These are phyloP conservation scores for Sclerotinia trifoliorum DNA, from an alignment of 2,329 filamentous ascomycete species.

Conservation along the genomic window DNA sequence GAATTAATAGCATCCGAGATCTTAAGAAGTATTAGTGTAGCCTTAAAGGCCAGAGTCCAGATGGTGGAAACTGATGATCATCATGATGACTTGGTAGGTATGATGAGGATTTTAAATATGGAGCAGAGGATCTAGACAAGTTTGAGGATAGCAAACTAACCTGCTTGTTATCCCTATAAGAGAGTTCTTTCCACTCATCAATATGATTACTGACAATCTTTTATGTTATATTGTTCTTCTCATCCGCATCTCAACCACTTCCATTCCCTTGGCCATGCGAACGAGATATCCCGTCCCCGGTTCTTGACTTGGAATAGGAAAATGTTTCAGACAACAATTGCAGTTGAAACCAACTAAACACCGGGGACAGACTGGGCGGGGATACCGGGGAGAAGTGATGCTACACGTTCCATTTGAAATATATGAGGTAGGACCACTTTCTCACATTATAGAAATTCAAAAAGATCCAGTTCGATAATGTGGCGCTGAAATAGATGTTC, in stretches of 20 bases:
- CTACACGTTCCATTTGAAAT: not conserved
- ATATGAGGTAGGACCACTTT: conserved; percentile 5
- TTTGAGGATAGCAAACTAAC: not conserved
- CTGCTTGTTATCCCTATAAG: not conserved
- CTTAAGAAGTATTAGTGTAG: not conserved
- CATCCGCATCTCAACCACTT: not conserved
- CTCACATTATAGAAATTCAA: not conserved
- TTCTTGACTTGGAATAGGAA: not conserved
- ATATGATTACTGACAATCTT: not conserved
- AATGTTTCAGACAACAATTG: conserved; percentile 14
- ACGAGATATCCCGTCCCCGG: not conserved
- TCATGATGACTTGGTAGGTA: not conserved
- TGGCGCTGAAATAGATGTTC: not conserved
- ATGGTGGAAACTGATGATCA: not conserved
- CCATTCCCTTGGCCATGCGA: not conserved
- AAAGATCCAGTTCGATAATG: not conserved
- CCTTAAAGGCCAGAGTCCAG: not conserved
- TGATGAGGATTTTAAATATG: not conserved
- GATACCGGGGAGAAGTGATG: not conserved
- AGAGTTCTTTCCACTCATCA: not conserved
- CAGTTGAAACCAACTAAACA: conserved; percentile 1
- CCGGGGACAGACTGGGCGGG: not conserved
- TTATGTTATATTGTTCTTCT: not conserved
- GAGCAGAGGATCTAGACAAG: too few species aligned
- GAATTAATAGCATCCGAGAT: not conserved